Percentiles rank a stretch among this genome's conserved stretches.
Conservation (phyloP, 345 rosid genomes). For the Raphanus raphanistrum region DNA sequence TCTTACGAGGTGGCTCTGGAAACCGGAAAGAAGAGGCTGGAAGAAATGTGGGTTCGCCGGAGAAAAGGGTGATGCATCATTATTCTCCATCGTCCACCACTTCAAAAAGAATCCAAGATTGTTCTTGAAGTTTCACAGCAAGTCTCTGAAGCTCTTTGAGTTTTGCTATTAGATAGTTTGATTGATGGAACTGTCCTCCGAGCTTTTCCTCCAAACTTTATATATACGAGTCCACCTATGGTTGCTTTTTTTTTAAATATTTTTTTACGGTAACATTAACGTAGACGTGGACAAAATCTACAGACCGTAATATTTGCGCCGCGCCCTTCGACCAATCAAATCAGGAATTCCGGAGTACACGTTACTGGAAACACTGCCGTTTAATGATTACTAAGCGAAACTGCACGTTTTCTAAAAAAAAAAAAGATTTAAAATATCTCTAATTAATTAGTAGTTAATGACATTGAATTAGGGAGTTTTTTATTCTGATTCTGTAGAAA, state of each 20-base stretch:
- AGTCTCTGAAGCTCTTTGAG: neutral
- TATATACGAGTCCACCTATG: neutral
- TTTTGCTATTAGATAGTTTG: neutral
- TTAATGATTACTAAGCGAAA: neutral
- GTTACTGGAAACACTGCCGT: neutral
- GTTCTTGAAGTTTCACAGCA: neutral
- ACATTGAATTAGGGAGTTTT: neutral
- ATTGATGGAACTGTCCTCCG: neutral
- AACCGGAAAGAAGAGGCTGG: neutral
- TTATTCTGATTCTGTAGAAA: neutral
- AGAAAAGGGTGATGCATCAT: neutral
- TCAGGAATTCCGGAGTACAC: neutral
- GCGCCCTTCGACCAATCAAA: neutral
- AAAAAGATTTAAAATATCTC: neutral
- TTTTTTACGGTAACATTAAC: neutral
- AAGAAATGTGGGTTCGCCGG: neutral
- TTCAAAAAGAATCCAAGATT: neutral
- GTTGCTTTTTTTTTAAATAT: neutral
- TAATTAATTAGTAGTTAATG: neutral
- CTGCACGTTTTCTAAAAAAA: neutral
- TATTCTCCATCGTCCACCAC: neutral
- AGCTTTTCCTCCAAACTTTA: neutral
- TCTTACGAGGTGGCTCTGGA: neutral
- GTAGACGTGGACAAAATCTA: neutral
- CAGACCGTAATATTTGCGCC: neutral